Evolutionary conservation across 225 moss, liverwort and hornwort species (phyloP).

Genomic region (Takakia lepidozioides): DNA sequence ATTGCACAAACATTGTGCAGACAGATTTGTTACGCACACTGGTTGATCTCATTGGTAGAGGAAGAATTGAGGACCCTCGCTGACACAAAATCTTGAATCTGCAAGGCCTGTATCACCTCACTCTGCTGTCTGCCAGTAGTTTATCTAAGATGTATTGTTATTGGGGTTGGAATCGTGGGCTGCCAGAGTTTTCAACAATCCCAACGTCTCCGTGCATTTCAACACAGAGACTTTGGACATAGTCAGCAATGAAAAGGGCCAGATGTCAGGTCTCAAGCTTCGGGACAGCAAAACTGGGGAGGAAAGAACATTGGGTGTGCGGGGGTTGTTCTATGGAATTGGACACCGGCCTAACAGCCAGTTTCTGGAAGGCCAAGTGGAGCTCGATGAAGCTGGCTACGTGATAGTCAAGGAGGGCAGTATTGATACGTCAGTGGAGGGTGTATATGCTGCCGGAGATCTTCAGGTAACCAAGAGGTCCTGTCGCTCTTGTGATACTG

Average conservation of each 20-base stretch:
- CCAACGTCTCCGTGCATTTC: constrained; percentile 92
- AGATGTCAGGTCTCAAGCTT: constrained; percentile 72
- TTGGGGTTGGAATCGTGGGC: too few species aligned
- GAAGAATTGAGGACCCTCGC: too few species aligned
- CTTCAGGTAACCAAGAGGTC: constrained; percentile 52
- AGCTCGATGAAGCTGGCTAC: constrained; percentile 87
- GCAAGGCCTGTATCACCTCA: too few species aligned
- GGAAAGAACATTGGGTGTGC: constrained; percentile 46
- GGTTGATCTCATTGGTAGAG: too few species aligned
- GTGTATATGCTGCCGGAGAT: constrained; percentile 93
- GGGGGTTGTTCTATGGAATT: constrained; percentile 93
- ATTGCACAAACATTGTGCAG: too few species aligned
- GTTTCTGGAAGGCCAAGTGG: constrained; percentile 78
- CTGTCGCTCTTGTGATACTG: neutral
- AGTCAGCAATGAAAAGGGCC: constrained; percentile 62
- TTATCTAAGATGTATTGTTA: too few species aligned
- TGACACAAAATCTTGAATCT: too few species aligned
- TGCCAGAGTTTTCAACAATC: constrained; percentile 78
- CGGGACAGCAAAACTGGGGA: constrained; percentile 33
- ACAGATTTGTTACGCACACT: too few species aligned
- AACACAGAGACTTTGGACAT: constrained; percentile 80
- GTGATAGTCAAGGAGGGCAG: constrained; percentile 75
- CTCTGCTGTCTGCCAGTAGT: too few species aligned
- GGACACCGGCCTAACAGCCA: constrained; percentile 85
- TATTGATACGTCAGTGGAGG: constrained; percentile 78